phyloP scores from a whole-genome alignment of 805 yeast genomes.

The Zygosaccharomyces kombuchaensis region DNA sequence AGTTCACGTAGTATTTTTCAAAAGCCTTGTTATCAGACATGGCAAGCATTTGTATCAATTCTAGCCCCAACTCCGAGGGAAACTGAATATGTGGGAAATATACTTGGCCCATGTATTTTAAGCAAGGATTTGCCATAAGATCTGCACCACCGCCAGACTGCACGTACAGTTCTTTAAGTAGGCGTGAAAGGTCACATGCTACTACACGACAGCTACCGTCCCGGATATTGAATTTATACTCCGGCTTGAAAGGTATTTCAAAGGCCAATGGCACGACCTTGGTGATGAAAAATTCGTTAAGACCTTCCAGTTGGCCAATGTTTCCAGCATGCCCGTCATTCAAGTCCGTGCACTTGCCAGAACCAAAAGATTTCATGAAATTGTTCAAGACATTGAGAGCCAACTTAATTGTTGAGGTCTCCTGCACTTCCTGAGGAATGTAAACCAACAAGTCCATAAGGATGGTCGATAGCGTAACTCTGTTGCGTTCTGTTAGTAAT shows the following conservation, averaged over 20 bases:
- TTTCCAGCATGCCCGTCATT: conserved; percentile 49
- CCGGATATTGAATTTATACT: conserved; percentile 52
- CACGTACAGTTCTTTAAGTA: conserved; percentile 59
- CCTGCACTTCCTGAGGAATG: conserved; percentile 54
- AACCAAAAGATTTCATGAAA: conserved; percentile 60
- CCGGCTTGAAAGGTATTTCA: conserved; percentile 74
- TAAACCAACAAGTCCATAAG: conserved; percentile 61
- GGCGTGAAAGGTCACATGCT: conserved; percentile 67
- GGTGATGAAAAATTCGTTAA: conserved; percentile 64
- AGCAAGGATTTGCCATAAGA: conserved; percentile 24
- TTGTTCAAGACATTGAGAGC: conserved; percentile 67
- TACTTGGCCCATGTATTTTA: conserved; percentile 48
- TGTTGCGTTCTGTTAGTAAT: conserved; percentile 65
- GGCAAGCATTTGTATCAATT: conserved; percentile 57
- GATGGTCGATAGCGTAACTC: conserved; percentile 52
- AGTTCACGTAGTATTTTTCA: conserved; percentile 59
- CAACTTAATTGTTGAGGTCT: conserved; percentile 60
- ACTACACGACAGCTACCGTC: conserved; percentile 78
- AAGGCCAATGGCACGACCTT: conserved; percentile 64
- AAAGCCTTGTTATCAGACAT: conserved; percentile 57
- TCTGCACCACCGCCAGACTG: conserved; percentile 24
- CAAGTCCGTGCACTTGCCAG: conserved; percentile 60
- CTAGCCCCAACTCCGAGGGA: conserved; percentile 54
- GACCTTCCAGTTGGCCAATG: conserved; percentile 54
- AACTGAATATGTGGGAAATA: conserved; percentile 52